Base-by-base conservation (phyloP, 140 eudicot genomes). In the Bidens hawaiensis region DNA sequence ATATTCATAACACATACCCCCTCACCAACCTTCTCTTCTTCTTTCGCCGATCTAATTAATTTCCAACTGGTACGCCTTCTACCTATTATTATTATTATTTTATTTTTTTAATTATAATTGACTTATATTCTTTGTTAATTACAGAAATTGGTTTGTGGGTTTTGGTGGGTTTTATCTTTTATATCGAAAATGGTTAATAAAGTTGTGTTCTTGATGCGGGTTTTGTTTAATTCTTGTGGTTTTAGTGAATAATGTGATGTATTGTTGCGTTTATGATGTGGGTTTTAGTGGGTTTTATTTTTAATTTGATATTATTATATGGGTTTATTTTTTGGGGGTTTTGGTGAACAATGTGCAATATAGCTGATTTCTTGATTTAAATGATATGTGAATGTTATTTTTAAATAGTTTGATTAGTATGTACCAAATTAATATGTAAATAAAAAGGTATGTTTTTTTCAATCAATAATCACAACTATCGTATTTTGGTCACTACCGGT, bases 161-260 rank as follows among this genome's bases (percentile, higher is more conserved):
- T 73, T 64, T 54, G 19, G 52, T 63, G 66, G 66, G 60, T 38
- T 71, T 65, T 38, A 12, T 45, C 8, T 64, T 65, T 56, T 2
- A 48, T 19, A 36, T 36, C 12, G 43, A 36, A 36, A 5, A 10
- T 30, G 43, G 13, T 9, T 14, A 9, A 0, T 19, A 21, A 19
- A 48, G 54, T 18, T 18, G 54, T 48, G 54, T 48, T 48, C 54
- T 48, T 48, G 54, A 48, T 48, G n/a, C 21, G 54, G 53, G 54
- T 21, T 48, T 48, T 48, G 10, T 48, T 27, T 2, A 14, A 48
- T 48, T 48, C 7, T 48, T 48, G 54, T 48, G 27, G 54, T 48
- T 48, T 48, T 48, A 48, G 54, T 43, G 28, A 45, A 55, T 46
- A 64, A 45, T 72, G 72, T 55, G 52, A 30, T 41, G 16, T 31